Conservation (phyloP, 2,329 filamentous ascomycete genomes). For the Colletotrichum abscissum region DNA sequence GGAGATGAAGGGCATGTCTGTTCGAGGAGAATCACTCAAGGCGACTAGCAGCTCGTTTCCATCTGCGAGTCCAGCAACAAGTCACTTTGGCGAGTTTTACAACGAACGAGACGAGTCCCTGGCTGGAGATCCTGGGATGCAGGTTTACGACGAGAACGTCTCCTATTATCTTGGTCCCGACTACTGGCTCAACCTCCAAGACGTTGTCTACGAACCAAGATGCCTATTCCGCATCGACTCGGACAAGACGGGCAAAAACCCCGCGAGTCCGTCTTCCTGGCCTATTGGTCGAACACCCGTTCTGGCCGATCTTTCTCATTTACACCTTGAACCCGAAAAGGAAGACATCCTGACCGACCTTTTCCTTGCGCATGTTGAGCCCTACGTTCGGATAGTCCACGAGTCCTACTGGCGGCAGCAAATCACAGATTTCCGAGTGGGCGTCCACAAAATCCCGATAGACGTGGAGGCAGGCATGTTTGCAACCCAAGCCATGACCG, state of each 20-base stretch:
- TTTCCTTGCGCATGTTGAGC: conserved; percentile 28
- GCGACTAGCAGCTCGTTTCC: not conserved
- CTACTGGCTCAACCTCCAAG: conserved; percentile 34
- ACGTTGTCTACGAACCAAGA: conserved; percentile 30
- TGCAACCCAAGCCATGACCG: conserved; percentile 30
- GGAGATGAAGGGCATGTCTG: conserved; percentile 21
- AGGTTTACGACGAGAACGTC: conserved; percentile 31
- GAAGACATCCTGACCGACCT: conserved; percentile 30
- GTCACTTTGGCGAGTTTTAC: conserved; percentile 2
- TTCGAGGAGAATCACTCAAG: conserved; percentile 1
- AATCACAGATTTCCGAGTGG: conserved; percentile 32
- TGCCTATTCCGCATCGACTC: conserved; percentile 29
- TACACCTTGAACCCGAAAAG: conserved; percentile 27
- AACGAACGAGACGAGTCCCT: conserved; percentile 6
- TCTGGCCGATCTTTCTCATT: conserved; percentile 13
- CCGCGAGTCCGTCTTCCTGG: conserved; percentile 22
- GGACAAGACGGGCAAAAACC: conserved; percentile 23
- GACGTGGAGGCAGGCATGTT: conserved; percentile 30
- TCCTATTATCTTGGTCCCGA: conserved; percentile 34
- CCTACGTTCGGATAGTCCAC: conserved; percentile 25
- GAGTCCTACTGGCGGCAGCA: conserved; percentile 28
- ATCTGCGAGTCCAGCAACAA: conserved; percentile 6
- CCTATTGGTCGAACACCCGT: conserved; percentile 20
- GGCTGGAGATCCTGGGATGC: conserved; percentile 29
- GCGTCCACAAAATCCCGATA: conserved; percentile 21